Percentiles rank a stretch among this genome's conserved stretches.
These are phyloP conservation scores for Arthrobotrys entomopaga DNA, from an alignment of 2,329 filamentous ascomycete species.

Conservation along the genomic window DNA sequence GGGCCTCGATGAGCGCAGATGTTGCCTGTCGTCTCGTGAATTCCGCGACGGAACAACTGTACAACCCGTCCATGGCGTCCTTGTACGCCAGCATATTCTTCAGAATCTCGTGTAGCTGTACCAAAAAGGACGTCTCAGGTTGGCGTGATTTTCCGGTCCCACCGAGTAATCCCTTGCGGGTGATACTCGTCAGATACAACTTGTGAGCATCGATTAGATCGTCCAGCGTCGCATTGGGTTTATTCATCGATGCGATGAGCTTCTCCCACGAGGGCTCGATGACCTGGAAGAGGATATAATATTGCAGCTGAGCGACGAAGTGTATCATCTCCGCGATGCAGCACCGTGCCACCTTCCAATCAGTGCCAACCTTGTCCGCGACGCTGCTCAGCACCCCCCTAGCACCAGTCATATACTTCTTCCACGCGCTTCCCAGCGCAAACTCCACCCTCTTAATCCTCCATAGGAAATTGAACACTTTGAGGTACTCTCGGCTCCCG, in stretches of 20 bases:
- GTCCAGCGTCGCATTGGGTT: slow-evolving; percentile 89
- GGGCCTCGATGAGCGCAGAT: slow-evolving; percentile 75
- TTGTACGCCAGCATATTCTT: slow-evolving; percentile 94
- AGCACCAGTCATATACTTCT: slow-evolving; percentile 93
- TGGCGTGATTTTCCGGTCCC: slow-evolving; percentile 61
- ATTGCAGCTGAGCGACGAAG: slow-evolving; percentile 95
- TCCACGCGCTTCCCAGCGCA: slow-evolving; percentile 87
- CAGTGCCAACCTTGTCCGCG: slow-evolving; percentile 75
- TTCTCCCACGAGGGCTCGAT: slow-evolving; percentile 96
- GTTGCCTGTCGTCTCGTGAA: slow-evolving; percentile 91
- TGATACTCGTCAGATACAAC: slow-evolving; percentile 90
- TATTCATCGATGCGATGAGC: slow-evolving; percentile 81
- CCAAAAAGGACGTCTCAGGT: slow-evolving; percentile 83
- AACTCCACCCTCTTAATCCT: slow-evolving; percentile 98
- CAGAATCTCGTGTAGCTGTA: slow-evolving; percentile 89
- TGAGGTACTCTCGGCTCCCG: slow-evolving; percentile 94
- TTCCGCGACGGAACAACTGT: slow-evolving; percentile 93
- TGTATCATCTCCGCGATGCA: slow-evolving; percentile 97
- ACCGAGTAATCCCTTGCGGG: slow-evolving; percentile 91
- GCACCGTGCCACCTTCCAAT: slow-evolving; percentile 91
- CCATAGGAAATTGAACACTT: slow-evolving; percentile 99
- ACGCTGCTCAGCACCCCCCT: slow-evolving; percentile 86
- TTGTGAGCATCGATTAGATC: slow-evolving; percentile 93
- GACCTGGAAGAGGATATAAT: slow-evolving; percentile 98
- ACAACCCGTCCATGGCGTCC: slow-evolving; percentile 91